Evolutionary conservation across 2,329 filamentous ascomycete species (phyloP).

Genomic region (Trichoderma brevicompactum): DNA sequence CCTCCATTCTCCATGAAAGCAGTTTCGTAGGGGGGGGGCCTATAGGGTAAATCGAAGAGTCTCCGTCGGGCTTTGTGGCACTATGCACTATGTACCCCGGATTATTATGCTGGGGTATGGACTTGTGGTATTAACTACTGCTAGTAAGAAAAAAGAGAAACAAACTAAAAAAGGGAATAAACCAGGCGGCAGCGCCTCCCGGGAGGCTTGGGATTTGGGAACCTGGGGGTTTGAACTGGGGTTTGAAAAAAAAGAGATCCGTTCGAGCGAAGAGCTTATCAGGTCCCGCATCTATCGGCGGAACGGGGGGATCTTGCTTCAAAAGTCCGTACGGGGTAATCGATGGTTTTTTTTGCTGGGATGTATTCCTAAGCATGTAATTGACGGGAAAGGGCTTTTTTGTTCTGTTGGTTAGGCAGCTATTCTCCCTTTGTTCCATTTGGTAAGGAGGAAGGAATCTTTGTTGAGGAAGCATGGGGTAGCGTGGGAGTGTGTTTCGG

Average conservation of each 20-base stretch:
- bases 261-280: constrained; percentile 25
- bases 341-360: background rate
- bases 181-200: background rate
- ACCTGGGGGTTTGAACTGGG: background rate
- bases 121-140: too few relatives aligned
- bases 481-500: background rate
- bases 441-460: background rate
- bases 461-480: background rate
- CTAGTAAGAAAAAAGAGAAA: too few relatives aligned
- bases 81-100: constrained; percentile 8
- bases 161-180: background rate
- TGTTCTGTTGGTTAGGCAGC: background rate
- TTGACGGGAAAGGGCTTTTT: background rate
- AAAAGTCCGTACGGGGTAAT: background rate
- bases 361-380: constrained; percentile 17
- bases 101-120: background rate
- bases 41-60: background rate
- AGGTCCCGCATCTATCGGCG: constrained; percentile 24
- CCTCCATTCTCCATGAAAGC: background rate
- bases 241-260: background rate
- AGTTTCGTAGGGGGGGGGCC: too few relatives aligned
- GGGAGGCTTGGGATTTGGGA: background rate
- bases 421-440: background rate
- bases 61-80: background rate
- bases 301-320: constrained; percentile 17